Percentiles rank a stretch among this genome's conserved stretches.
Evolutionary conservation across 2,329 filamentous ascomycete species (phyloP).

Genomic region (Fusarium sp.): DNA sequence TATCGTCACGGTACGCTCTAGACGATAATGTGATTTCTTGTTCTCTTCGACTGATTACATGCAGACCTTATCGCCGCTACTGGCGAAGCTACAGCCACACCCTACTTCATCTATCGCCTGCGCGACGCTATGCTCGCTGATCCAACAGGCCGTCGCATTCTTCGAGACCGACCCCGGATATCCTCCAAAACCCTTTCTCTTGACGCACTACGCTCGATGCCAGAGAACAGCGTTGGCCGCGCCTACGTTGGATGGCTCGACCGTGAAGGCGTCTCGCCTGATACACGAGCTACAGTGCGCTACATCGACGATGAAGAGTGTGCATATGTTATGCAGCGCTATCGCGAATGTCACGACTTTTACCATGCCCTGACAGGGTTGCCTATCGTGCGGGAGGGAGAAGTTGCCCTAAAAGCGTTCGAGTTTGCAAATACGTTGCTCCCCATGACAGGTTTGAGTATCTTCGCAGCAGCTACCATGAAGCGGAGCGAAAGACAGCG

Average conservation of each 20-base stretch:
- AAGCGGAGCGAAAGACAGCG: slow-evolving; percentile 82
- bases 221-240: slow-evolving; percentile 79
- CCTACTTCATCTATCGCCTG: slow-evolving; percentile 93
- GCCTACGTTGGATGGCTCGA: slow-evolving; percentile 94
- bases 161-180: slow-evolving; percentile 89
- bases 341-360: slow-evolving; percentile 97
- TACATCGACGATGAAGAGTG: slow-evolving; percentile 97
- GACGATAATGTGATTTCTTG: no score
- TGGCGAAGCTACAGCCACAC: slow-evolving; percentile 94
- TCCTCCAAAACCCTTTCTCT: slow-evolving; percentile 78
- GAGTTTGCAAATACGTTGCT: slow-evolving; percentile 95
- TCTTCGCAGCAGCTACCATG: slow-evolving; percentile 86
- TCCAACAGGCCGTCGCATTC: slow-evolving; percentile 87
- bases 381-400: slow-evolving; percentile 92
- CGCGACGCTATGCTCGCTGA: slow-evolving; percentile 89
- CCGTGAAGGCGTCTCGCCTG: slow-evolving; percentile 90
- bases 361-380: slow-evolving; percentile 95
- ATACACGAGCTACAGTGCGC: slow-evolving; percentile 83
- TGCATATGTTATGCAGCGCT: slow-evolving; percentile 98
- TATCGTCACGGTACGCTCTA: slow-evolving; percentile 74
- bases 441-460: slow-evolving; percentile 92
- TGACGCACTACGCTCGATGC: slow-evolving; percentile 76
- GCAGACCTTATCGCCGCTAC: slow-evolving; percentile 91
- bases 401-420: slow-evolving; percentile 97
- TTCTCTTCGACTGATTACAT: background rate